Conservation (phyloP, 1,284 basidiomycete genomes). For the Heliocybe sulcata region DNA sequence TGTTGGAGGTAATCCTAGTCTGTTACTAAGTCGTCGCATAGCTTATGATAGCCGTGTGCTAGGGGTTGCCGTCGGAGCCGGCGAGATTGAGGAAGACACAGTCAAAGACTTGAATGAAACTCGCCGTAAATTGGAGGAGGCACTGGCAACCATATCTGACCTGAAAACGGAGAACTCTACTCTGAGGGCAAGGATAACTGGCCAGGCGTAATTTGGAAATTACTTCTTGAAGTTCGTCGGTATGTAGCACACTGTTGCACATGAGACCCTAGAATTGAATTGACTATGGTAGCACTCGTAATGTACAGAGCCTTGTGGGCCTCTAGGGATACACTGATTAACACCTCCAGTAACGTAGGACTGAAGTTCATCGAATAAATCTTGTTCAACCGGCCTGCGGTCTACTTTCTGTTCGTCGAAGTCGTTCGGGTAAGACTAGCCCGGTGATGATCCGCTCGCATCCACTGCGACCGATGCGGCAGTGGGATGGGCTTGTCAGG, state of each 20-base stretch:
- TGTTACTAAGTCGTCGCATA: constrained; percentile 2
- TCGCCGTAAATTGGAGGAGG: constrained; percentile 32
- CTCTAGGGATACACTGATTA: not conserved
- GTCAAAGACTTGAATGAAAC: constrained; percentile 39
- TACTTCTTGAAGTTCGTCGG: not conserved
- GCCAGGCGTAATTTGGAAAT: not conserved
- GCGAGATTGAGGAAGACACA: constrained; percentile 55
- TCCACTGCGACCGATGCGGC: constrained; percentile 45
- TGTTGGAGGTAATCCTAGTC: constrained; percentile 51
- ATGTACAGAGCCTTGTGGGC: not conserved
- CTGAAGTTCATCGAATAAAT: not conserved
- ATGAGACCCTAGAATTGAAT: too few relatives aligned
- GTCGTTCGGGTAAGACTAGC: not conserved
- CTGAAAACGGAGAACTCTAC: constrained; percentile 29
- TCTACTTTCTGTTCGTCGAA: not conserved
- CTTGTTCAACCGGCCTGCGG: not conserved
- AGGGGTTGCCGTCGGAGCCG: constrained; percentile 72
- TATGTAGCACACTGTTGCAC: too few relatives aligned
- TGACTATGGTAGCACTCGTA: not conserved
- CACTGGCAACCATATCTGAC: constrained; percentile 15
- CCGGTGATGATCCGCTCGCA: constrained; percentile 32
- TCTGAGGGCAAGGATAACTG: constrained; percentile 22
- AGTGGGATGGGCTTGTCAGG: constrained; percentile 50
- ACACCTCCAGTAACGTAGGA: not conserved
- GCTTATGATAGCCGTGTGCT: constrained; percentile 2